Base-by-base conservation (phyloP, 2,329 filamentous ascomycete genomes). In the Sporothrix sp. region DNA sequence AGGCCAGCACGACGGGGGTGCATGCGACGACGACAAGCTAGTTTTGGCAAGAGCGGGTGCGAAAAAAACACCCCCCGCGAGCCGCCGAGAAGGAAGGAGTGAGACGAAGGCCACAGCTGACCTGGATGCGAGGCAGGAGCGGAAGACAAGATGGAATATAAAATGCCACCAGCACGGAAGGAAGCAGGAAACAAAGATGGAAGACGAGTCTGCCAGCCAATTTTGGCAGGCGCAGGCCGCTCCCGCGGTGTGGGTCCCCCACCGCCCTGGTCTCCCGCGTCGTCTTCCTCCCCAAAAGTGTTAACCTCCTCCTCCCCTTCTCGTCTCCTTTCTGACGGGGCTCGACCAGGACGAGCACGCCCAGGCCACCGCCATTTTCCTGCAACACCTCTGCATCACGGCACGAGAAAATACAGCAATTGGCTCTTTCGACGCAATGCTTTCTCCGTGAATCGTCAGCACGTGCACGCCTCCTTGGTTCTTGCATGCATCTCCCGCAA, bases 241-340 rank as follows among this genome's bases (percentile, higher is more conserved):
- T 55, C 57, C 55, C 57, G 57, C 48, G 55, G 57, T 51, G 57
- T 58, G 57, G 55, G 54, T 55, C 54, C 57, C 56, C 55, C 53
- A 56, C 54, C 53, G 54, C 49, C n/a, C 39, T 55, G 42, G 42
- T 27, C 38, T 54, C 51, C 47, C 51, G 42, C 52, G 43, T 50
- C 42, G 37, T 50, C 48, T 37, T 48, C 47, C 42, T 47, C 32
- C 47, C 40, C 40, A 39, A 33, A 30, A 30, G 48, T 16, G 46
- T 20, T 10, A 45, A 14, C 51, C 37, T 33, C 46, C 39, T 46
- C 39, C 27, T 46, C 38, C 44, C 20, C 43, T 47, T 42, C 32
- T 30, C 43, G 39, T 28, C 37, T 38, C 27, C 38, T 40, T 50
- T 49, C 27, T 48, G 50, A 40, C 46, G 36, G 46, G 46, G 36